phyloP scores from a whole-genome alignment of 257 asterid species.

The Fraxinus pennsylvanica region DNA sequence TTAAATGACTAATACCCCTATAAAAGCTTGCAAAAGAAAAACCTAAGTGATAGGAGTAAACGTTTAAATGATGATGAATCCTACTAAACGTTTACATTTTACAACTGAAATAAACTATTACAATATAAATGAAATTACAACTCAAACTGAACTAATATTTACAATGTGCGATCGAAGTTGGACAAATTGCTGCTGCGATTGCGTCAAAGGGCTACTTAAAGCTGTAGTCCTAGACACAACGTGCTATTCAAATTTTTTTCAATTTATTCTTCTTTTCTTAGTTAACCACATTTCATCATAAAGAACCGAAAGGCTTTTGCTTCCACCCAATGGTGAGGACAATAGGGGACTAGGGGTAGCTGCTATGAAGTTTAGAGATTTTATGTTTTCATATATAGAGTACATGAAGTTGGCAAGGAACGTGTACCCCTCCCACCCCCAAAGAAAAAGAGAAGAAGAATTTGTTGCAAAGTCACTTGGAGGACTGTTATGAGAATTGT shows the following conservation, averaged over 20 bases:
- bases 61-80: too few relatives aligned
- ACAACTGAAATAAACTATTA: too few relatives aligned
- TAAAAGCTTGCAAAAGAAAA: too few relatives aligned
- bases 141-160: too few relatives aligned
- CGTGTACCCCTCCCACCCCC: background rate
- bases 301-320: background rate
- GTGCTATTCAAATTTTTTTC: background rate
- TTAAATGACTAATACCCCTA: too few relatives aligned
- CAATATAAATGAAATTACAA: too few relatives aligned
- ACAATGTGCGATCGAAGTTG: too few relatives aligned
- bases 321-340: background rate
- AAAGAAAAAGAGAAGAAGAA: background rate
- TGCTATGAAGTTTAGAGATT: background rate
- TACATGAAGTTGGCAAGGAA: background rate
- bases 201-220: too few relatives aligned
- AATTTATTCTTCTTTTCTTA: background rate
- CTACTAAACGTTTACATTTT: too few relatives aligned
- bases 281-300: background rate
- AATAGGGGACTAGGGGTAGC: background rate
- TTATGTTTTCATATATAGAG: background rate
- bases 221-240: too few relatives aligned
- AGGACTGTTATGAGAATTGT: background rate
- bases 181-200: too few relatives aligned
- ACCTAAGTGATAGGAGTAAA: too few relatives aligned
- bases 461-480: background rate